Percentiles rank a stretch among this genome's conserved stretches.
Evolutionary conservation across 2,329 filamentous ascomycete species (phyloP).

Genomic region (Penicillium sp.): DNA sequence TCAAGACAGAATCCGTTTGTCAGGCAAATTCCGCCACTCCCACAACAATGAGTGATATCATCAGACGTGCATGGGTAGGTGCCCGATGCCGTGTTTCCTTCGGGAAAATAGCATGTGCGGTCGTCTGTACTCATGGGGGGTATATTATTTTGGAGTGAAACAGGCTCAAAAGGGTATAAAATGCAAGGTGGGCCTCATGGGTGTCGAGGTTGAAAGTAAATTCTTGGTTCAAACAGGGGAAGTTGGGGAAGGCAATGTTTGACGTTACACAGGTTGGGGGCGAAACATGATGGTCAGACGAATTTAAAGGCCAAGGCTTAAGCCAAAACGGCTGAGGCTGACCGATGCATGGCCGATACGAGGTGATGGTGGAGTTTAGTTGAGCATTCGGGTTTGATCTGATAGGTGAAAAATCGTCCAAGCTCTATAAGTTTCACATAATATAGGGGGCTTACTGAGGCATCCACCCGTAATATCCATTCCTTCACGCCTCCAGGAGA

Average conservation of each 20-base stretch:
- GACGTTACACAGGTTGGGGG: background rate
- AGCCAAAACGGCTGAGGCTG: background rate
- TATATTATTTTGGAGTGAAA: background rate
- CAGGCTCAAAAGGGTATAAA: background rate
- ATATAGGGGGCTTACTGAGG: background rate
- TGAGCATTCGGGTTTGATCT: background rate
- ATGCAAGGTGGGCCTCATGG: background rate
- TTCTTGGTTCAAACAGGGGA: background rate
- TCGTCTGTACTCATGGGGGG: slow-evolving; percentile 6
- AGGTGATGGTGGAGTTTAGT: background rate
- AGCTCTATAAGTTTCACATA: background rate
- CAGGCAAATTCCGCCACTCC: slow-evolving; percentile 25
- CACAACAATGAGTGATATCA: slow-evolving; percentile 28
- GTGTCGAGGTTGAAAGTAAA: background rate
- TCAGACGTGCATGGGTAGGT: slow-evolving; percentile 29
- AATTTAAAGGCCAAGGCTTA: background rate
- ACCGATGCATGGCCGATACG: background rate
- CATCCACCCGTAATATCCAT: background rate
- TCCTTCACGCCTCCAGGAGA: background rate
- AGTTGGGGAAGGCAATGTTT: background rate
- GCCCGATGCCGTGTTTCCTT: slow-evolving; percentile 13
- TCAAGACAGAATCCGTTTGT: slow-evolving; percentile 32
- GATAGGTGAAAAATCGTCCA: background rate
- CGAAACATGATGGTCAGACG: background rate
- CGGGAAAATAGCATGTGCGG: slow-evolving; percentile 30